phyloP scores from a whole-genome alignment of 2,329 filamentous ascomycete genomes.

The Claviceps pusilla region DNA sequence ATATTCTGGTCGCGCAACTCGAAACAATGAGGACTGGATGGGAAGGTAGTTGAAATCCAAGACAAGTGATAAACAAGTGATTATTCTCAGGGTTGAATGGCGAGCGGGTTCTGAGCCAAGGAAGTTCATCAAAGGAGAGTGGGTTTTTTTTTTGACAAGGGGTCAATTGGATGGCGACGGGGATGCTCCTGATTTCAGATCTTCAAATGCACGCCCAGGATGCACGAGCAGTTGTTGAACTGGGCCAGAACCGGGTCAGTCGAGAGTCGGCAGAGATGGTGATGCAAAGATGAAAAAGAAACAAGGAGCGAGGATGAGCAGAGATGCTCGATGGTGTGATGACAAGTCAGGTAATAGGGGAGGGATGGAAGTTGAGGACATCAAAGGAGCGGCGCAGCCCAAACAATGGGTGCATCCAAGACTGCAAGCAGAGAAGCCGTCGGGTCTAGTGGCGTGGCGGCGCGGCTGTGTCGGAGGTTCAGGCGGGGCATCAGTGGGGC shows the following conservation, averaged over 20 bases:
- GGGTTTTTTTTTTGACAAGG: neutral
- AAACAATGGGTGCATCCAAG: neutral
- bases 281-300: neutral
- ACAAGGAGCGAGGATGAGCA: neutral
- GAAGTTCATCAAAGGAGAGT: neutral
- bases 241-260: neutral
- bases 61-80: too few species aligned
- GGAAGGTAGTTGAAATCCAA: neutral
- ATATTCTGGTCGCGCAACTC: neutral
- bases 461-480: slow-evolving; percentile 8
- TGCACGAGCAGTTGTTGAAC: neutral
- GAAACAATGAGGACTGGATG: neutral
- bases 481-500: neutral
- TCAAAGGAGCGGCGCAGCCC: neutral
- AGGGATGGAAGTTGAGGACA: neutral
- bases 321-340: neutral
- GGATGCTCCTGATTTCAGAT: neutral
- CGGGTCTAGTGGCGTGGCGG: neutral
- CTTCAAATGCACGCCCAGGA: neutral
- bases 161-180: neutral
- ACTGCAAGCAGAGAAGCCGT: neutral
- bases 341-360: neutral
- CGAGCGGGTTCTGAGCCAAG: neutral
- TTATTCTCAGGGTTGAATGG: neutral
- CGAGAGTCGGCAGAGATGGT: neutral